Conservation (phyloP, 2,329 filamentous ascomycete species). For the Fusarium praegraminearum region DNA sequence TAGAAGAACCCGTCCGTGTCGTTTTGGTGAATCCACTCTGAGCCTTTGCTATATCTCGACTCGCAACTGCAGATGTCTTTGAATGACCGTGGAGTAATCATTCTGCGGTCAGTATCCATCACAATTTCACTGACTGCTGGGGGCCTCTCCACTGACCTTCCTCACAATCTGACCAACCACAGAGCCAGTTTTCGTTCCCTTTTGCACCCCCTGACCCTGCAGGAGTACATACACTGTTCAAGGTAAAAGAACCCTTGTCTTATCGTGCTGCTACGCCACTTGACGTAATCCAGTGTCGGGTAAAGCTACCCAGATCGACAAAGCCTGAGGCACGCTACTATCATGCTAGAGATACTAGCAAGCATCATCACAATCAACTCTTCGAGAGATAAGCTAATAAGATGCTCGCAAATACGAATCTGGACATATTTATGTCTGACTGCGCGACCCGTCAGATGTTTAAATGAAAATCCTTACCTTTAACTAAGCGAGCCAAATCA, state of each 20-base stretch:
- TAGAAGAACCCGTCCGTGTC: not conserved
- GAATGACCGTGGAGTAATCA: not conserved
- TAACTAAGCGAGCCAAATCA: conserved; percentile 6
- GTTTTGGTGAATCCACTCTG: not conserved
- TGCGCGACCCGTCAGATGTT: conserved; percentile 4
- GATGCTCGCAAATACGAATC: not conserved
- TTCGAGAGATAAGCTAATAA: conserved; percentile 15
- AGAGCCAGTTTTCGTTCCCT: not conserved
- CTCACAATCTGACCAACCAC: not conserved
- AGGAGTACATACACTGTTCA: conserved; percentile 9
- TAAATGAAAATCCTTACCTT: not conserved
- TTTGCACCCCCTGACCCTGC: conserved; percentile 16
- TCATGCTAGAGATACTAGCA: not conserved
- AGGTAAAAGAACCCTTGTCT: conserved; percentile 16
- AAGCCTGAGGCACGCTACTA: conserved; percentile 21
- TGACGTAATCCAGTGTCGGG: conserved; percentile 36
- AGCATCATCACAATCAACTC: conserved; percentile 11
- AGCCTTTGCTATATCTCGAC: not conserved
- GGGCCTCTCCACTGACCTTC: not conserved
- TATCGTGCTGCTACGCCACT: conserved; percentile 42
- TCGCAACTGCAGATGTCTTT: no score
- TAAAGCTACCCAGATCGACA: not conserved
- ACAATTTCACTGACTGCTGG: not conserved
- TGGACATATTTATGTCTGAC: not conserved
- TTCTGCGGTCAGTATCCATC: not conserved